phyloP scores from a whole-genome alignment of 116 monocot genomes.

The Posidonia oceanica region DNA sequence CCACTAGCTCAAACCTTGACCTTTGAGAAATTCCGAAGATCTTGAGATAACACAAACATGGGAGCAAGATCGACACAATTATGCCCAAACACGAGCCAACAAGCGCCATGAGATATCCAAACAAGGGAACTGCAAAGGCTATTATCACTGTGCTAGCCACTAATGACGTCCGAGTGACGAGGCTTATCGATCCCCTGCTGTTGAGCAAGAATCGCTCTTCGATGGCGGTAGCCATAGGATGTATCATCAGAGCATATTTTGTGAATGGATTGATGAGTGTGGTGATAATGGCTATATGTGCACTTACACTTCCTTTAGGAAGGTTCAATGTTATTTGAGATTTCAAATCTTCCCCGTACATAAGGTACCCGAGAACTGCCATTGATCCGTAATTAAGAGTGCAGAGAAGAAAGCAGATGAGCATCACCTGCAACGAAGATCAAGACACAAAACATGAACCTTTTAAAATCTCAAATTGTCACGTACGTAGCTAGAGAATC shows the following conservation, averaged over 20 bases:
- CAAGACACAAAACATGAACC: neutral
- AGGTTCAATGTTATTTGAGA: constrained; percentile 78
- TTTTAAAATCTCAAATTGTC: no score
- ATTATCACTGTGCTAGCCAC: constrained; percentile 43
- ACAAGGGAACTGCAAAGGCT: constrained; percentile 59
- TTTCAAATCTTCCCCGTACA: constrained; percentile 49
- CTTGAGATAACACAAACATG: constrained; percentile 68
- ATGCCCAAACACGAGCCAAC: constrained; percentile 61
- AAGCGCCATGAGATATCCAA: constrained; percentile 57
- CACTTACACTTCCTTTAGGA: constrained; percentile 12
- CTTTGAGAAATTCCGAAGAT: constrained; percentile 31
- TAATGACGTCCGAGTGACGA: constrained; percentile 35
- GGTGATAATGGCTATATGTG: constrained; percentile 67
- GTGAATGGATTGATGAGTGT: constrained; percentile 65
- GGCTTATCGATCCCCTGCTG: constrained; percentile 9
- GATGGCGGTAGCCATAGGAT: constrained; percentile 47
- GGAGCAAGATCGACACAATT: constrained; percentile 46
- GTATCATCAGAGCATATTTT: constrained; percentile 54
- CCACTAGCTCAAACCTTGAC: constrained; percentile 18
- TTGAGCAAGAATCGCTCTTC: constrained; percentile 36
- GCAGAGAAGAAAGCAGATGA: constrained; percentile 46
- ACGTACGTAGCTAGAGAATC: no score
- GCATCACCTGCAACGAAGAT: constrained; percentile 33
- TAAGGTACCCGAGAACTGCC: constrained; percentile 62
- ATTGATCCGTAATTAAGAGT: constrained; percentile 52